Evolutionary conservation across 176 grass and related monocot species (phyloP).

Genomic region (Oryza glaberrima): DNA sequence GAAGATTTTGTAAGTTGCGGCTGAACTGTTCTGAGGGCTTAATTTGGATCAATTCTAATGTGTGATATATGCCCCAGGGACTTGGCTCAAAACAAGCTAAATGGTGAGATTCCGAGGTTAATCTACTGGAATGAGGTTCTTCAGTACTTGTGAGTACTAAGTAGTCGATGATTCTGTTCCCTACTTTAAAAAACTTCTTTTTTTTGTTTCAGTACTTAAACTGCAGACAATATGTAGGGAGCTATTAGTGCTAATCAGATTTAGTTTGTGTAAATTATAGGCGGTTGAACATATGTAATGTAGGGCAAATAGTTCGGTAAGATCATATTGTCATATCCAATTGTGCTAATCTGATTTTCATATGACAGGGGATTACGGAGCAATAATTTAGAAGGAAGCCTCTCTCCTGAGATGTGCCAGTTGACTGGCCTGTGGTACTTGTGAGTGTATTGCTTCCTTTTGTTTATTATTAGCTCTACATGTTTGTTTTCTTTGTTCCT

Average conservation of each 20-base stretch:
- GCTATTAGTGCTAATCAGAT: constrained; percentile 20
- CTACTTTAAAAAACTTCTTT: background rate
- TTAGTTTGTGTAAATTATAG: background rate
- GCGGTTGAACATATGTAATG: background rate
- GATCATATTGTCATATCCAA: background rate
- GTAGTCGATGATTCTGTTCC: constrained; percentile 1
- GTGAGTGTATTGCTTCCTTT: constrained; percentile 55
- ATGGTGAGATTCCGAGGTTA: constrained; percentile 88
- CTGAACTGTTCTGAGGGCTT: background rate
- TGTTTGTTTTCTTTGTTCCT: constrained; percentile 2
- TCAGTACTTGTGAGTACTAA: constrained; percentile 80
- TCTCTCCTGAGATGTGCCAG: constrained; percentile 92
- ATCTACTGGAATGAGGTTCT: constrained; percentile 99
- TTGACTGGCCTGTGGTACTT: constrained; percentile 98
- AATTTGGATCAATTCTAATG: background rate
- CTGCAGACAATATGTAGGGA: constrained; percentile 24
- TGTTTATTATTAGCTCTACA: background rate
- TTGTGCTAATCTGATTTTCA: constrained; percentile 25
- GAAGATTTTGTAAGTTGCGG: constrained; percentile 77
- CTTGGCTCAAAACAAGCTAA: constrained; percentile 89
- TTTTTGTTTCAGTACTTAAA: background rate
- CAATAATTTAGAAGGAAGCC: constrained; percentile 80
- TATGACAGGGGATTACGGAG: constrained; percentile 73
- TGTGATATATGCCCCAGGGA: constrained; percentile 53
- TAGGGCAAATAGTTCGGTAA: background rate